Percentiles rank a stretch among this genome's conserved stretches.
These are phyloP conservation scores for Arbutus unedo DNA, from an alignment of 148 eudicot genomes.

Conservation along the genomic window DNA sequence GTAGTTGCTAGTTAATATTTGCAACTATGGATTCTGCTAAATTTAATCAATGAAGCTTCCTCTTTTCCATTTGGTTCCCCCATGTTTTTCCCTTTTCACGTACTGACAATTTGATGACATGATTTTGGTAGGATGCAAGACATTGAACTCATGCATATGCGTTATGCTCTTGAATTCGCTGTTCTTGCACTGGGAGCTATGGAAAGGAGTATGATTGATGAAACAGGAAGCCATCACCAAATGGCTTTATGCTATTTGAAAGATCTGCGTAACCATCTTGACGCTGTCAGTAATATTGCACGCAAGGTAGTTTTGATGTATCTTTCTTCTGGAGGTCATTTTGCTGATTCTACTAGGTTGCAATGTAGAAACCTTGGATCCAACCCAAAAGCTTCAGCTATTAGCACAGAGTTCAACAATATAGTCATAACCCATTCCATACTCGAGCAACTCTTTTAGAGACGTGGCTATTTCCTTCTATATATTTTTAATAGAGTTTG, in stretches of 20 bases:
- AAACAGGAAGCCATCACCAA: slow-evolving; percentile 45
- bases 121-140: slow-evolving; percentile 73
- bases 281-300: slow-evolving; percentile 63
- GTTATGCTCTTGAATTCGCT: slow-evolving; percentile 87
- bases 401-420: neutral
- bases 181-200: slow-evolving; percentile 83
- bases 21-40: neutral
- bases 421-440: neutral
- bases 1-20: neutral
- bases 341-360: neutral
- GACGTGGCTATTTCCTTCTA: neutral
- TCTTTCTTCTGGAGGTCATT: neutral
- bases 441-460: neutral
- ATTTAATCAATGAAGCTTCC: neutral
- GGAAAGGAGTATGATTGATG: slow-evolving; percentile 62
- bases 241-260: slow-evolving; percentile 55
- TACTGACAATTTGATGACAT: slow-evolving; percentile 5
- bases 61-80: neutral
- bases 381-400: neutral
- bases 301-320: slow-evolving; percentile 65
- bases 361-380: neutral
- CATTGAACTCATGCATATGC: slow-evolving; percentile 93
- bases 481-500: neutral
- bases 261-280: slow-evolving; percentile 67
- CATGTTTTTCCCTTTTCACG: neutral